A percentile compares a stretch with the other conserved stretches of the same genome.
Evolutionary conservation across 768 basidiomycete species (phyloP).

Genomic region (Boletus sp.): DNA sequence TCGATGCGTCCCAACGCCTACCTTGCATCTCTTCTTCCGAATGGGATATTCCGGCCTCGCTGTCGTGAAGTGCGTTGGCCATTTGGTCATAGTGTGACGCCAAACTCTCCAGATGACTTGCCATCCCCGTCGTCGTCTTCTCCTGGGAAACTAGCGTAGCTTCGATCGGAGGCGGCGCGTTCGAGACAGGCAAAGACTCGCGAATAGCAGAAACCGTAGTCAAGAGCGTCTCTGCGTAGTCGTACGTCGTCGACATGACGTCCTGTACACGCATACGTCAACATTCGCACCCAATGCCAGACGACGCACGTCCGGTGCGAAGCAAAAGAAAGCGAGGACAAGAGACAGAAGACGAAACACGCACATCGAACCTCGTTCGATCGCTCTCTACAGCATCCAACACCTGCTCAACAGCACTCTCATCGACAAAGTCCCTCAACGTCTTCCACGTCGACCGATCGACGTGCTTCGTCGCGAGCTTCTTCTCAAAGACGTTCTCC

Average conservation of each 20-base stretch:
- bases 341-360: conserved; percentile 21
- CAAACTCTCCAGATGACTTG: conserved; percentile 66
- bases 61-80: conserved; percentile 62
- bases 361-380: conserved; percentile 63
- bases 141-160: conserved; percentile 50
- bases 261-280: conserved; percentile 40
- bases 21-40: conserved; percentile 70
- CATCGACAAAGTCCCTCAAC: conserved; percentile 82
- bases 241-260: conserved; percentile 57
- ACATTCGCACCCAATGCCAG: too few species aligned
- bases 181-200: conserved; percentile 44
- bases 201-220: conserved; percentile 56
- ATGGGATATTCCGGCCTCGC: conserved; percentile 66
- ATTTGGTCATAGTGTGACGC: conserved; percentile 78
- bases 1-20: conserved; percentile 22
- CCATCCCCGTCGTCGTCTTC: conserved; percentile 61
- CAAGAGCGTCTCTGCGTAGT: conserved; percentile 64
- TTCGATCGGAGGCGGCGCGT: conserved; percentile 42
- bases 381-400: conserved; percentile 73
- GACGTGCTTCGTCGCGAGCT: conserved; percentile 18
- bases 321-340: neutral
- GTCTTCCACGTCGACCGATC: conserved; percentile 76
- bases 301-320: neutral
- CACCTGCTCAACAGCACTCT: conserved; percentile 74
- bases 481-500: conserved; percentile 19